Conservation (phyloP, 176 grass and related monocot genomes). For the Thinopyrum elongatum region DNA sequence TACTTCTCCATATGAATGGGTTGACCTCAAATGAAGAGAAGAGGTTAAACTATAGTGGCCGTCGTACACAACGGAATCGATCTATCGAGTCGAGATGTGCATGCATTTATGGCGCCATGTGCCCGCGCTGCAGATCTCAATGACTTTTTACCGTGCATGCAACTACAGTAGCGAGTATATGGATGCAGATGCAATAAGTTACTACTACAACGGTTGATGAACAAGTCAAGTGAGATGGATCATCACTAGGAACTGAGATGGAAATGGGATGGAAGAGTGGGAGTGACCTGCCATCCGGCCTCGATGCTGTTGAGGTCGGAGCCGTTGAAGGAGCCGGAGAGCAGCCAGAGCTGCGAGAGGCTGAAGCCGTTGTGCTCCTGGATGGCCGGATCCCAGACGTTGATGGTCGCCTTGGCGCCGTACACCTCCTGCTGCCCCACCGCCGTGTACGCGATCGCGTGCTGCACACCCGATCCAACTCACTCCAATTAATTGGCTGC, state of each 20-base stretch:
- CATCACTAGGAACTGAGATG: neutral
- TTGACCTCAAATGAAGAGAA: slow-evolving; percentile 7
- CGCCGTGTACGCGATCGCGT: slow-evolving; percentile 91
- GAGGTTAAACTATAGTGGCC: neutral
- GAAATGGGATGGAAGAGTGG: neutral
- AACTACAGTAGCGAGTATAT: neutral
- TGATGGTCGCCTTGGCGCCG: slow-evolving; percentile 86
- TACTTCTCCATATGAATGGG: neutral
- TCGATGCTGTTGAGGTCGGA: slow-evolving; percentile 99
- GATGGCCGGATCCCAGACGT: slow-evolving; percentile 89
- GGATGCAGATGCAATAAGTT: neutral
- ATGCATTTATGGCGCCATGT: slow-evolving; percentile 28
- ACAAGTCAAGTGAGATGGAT: neutral
- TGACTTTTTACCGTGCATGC: neutral
- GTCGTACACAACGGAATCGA: slow-evolving; percentile 1
- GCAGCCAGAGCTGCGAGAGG: slow-evolving; percentile 93
- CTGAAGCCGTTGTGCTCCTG: slow-evolving; percentile 77
- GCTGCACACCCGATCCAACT: slow-evolving; percentile 37
- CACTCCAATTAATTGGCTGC: neutral
- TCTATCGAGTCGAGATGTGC: neutral
- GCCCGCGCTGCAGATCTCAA: slow-evolving; percentile 1
- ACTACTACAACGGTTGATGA: neutral
- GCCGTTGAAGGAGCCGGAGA: slow-evolving; percentile 95
- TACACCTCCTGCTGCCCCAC: slow-evolving; percentile 41
- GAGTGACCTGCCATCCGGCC: slow-evolving; percentile 93